Evolutionary conservation across 257 asterid genomes (phyloP).

Genomic region (Ehretia macrophylla): DNA sequence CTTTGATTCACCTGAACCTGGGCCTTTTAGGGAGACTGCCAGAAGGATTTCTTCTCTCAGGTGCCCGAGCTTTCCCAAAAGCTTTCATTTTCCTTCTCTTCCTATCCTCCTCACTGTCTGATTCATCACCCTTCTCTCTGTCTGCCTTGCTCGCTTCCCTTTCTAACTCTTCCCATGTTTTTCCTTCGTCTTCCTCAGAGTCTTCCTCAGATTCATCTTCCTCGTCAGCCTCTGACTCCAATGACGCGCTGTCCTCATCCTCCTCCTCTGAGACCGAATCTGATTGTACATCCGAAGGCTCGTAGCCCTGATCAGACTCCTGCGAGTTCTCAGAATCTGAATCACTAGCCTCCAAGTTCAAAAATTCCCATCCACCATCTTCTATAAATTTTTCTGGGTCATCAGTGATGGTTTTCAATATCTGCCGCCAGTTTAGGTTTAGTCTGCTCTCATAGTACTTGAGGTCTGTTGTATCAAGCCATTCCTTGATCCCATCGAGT

Average conservation of each 20-base stretch:
- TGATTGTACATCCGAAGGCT: constrained; percentile 25
- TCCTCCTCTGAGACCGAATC: constrained; percentile 27
- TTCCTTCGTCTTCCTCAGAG: constrained; percentile 25
- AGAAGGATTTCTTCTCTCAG: constrained; percentile 39
- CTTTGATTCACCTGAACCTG: constrained; percentile 39
- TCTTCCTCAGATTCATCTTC: constrained; percentile 19
- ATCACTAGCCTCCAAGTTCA: constrained; percentile 25
- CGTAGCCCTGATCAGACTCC: constrained; percentile 27
- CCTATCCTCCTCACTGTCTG: constrained; percentile 28
- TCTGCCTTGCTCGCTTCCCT: constrained; percentile 26
- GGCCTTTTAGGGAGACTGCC: constrained; percentile 40
- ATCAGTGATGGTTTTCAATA: constrained; percentile 24
- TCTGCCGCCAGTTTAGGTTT: constrained; percentile 28
- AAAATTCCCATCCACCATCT: constrained; percentile 33
- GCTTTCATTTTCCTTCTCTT: constrained; percentile 29
- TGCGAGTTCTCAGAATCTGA: constrained; percentile 23
- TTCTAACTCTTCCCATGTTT: constrained; percentile 30
- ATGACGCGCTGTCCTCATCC: constrained; percentile 25
- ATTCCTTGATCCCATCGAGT: constrained; percentile 29
- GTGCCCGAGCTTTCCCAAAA: constrained; percentile 28
- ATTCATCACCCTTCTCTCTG: constrained; percentile 25
- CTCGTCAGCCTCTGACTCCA: constrained; percentile 23
- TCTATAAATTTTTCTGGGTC: constrained; percentile 25
- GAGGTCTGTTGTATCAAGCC: constrained; percentile 29
- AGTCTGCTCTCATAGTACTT: constrained; percentile 31